These are phyloP conservation scores for Verbascum thapsus DNA, from an alignment of 257 asterid genomes.

Conservation along the genomic window DNA sequence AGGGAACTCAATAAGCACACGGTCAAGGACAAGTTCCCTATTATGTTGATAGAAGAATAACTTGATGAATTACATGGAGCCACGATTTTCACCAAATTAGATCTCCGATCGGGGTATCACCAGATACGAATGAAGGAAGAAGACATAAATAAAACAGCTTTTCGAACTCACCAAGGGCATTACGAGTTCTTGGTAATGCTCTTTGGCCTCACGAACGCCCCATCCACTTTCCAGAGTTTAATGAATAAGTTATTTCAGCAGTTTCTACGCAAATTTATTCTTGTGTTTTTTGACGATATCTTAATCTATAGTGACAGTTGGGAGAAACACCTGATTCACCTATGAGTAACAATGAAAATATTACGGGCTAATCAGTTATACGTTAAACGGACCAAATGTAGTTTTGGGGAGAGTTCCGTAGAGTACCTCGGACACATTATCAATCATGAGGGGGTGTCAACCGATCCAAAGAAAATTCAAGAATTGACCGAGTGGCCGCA, in stretches of 20 bases:
- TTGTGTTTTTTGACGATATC: slow-evolving; percentile 28
- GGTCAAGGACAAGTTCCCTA: slow-evolving; percentile 11
- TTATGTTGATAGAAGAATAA: slow-evolving; percentile 17
- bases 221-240: background rate
- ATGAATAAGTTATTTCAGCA: slow-evolving; percentile 17
- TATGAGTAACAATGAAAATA: accelerated
- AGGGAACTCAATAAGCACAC: background rate
- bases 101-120: slow-evolving; percentile 17
- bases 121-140: background rate
- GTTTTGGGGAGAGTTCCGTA: background rate
- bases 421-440: slow-evolving; percentile 26
- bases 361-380: background rate
- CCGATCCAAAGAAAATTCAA: slow-evolving; percentile 7
- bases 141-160: slow-evolving; percentile 3
- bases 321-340: background rate
- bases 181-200: slow-evolving; percentile 26
- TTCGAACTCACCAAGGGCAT: slow-evolving; percentile 16
- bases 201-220: slow-evolving; percentile 31
- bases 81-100: background rate
- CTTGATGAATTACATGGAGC: slow-evolving; percentile 19
- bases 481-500: slow-evolving; percentile 5
- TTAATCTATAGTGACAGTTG: background rate
- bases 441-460: background rate
- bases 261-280: slow-evolving; percentile 17
- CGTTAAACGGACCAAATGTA: slow-evolving; percentile 16